Evolutionary conservation across 805 yeast genomes (phyloP).

Genomic region (Yarrowia bubula): DNA sequence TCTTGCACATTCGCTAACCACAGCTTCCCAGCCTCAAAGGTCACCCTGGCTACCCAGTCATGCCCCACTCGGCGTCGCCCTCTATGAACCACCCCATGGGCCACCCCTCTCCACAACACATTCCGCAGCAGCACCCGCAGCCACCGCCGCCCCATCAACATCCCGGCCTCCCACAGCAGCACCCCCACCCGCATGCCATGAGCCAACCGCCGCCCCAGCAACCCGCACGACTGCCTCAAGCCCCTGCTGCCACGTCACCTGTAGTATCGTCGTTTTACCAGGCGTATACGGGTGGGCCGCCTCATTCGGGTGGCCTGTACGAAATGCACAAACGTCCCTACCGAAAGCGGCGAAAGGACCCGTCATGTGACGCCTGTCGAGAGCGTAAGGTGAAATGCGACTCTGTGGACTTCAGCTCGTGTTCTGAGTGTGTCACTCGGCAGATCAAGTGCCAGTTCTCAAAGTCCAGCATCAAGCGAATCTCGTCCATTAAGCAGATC

Average conservation of each 20-base stretch:
- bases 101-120: not conserved
- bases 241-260: not conserved
- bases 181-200: not conserved
- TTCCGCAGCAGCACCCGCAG: not conserved
- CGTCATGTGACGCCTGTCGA: slow-evolving; percentile 39
- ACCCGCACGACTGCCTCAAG: not conserved
- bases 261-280: slow-evolving; percentile 5
- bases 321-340: slow-evolving; percentile 32
- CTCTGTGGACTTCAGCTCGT: slow-evolving; percentile 36
- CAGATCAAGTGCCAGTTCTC: slow-evolving; percentile 37
- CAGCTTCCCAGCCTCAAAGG: slow-evolving; percentile 19
- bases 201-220: not conserved
- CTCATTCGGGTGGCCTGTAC: not conserved
- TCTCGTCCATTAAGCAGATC: slow-evolving; percentile 33
- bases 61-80: slow-evolving; percentile 17
- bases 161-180: not conserved
- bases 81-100: not conserved
- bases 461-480: slow-evolving; percentile 35
- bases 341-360: slow-evolving; percentile 37
- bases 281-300: not conserved
- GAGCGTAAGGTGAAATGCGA: slow-evolving; percentile 39
- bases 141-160: not conserved
- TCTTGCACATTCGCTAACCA: not conserved
- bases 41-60: slow-evolving; percentile 15
- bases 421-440: slow-evolving; percentile 37